Base-by-base conservation (phyloP, 176 grass and related monocot genomes). In the Ensete glaucum region DNA sequence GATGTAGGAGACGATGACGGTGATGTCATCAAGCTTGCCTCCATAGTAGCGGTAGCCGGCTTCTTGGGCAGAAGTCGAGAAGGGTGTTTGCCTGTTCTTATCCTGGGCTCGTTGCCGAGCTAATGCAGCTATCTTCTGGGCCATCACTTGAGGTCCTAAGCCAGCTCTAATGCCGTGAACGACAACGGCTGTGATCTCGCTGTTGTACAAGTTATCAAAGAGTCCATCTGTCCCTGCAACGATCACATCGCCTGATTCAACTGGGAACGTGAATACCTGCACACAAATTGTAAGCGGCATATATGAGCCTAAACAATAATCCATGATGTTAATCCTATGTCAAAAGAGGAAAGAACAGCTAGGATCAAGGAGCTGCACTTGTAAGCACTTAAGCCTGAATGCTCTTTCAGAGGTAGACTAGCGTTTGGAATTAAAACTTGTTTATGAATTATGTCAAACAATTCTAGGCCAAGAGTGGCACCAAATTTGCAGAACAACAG, bases 181-280 rank as follows among this genome's bases (percentile, higher is more conserved):
- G 9, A 99, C 83, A 1, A 99, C 81, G 1, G 82, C 95, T 13
- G 81, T 99, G 24, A 99, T 83, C 62, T 99, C 95, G 25, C 89
- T 95, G 70, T 74, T 82, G 78, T 94, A 99, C 64, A 99, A 77
- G 71, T 99, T 99, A 77, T 99, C 95, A 0, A 94, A 99, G 58
- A 99, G 90, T 16, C 95, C 95, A 52, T 99, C 95, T 1, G 95
- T 99, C n/a, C 95, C 95, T 11, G 88, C 91, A 68, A 99, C 74
- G 64, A 99, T 91, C 63, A 91, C 91, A 68, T 99, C 91, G 11
- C 91, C 95, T 53, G 77, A 56, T 77, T 78, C 86, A 66, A 99
- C 96, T 24, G 81, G 52, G 58, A 86, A 85, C 53, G 86, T 83
- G 69, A 99, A 99, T 23, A 92, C 87, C 96, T 99, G 76, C 34